A percentile compares a stretch with the other conserved stretches of the same genome.
Evolutionary conservation across 345 rosid genomes (phyloP).

Genomic region (Conringia planisiliqua): DNA sequence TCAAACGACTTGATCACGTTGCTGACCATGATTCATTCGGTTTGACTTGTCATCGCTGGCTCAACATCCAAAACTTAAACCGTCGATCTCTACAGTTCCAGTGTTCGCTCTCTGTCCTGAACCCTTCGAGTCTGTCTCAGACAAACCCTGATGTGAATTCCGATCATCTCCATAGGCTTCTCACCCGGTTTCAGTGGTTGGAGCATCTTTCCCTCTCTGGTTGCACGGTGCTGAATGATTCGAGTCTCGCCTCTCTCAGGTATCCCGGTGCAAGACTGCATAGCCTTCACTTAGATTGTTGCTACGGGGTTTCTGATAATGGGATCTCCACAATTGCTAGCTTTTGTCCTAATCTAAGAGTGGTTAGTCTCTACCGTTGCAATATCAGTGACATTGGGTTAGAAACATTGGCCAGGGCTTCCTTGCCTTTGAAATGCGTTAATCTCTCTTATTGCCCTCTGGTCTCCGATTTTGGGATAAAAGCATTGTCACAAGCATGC

Average conservation of each 20-base stretch:
- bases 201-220: slow-evolving; percentile 59
- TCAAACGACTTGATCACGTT: slow-evolving; percentile 42
- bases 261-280: slow-evolving; percentile 47
- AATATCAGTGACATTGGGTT: slow-evolving; percentile 54
- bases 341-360: slow-evolving; percentile 48
- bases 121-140: slow-evolving; percentile 37
- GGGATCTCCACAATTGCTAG: slow-evolving; percentile 50
- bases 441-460: slow-evolving; percentile 54
- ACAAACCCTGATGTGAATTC: slow-evolving; percentile 31
- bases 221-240: slow-evolving; percentile 57
- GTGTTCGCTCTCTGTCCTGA: slow-evolving; percentile 42
- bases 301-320: slow-evolving; percentile 55
- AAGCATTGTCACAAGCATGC: slow-evolving; percentile 46
- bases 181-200: slow-evolving; percentile 60
- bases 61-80: slow-evolving; percentile 52
- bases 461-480: slow-evolving; percentile 53
- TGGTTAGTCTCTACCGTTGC: slow-evolving; percentile 61
- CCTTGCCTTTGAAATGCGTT: slow-evolving; percentile 42
- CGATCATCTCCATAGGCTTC: slow-evolving; percentile 53
- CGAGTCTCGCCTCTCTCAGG: slow-evolving; percentile 44
- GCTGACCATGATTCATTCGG: slow-evolving; percentile 72
- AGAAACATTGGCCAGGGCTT: slow-evolving; percentile 44
- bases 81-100: slow-evolving; percentile 54
- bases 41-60: slow-evolving; percentile 66
- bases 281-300: slow-evolving; percentile 57